Percentiles rank a stretch among this genome's conserved stretches.
Evolutionary conservation across 148 eudicot species (phyloP).

Genomic region (Tetragonia tetragonoides): DNA sequence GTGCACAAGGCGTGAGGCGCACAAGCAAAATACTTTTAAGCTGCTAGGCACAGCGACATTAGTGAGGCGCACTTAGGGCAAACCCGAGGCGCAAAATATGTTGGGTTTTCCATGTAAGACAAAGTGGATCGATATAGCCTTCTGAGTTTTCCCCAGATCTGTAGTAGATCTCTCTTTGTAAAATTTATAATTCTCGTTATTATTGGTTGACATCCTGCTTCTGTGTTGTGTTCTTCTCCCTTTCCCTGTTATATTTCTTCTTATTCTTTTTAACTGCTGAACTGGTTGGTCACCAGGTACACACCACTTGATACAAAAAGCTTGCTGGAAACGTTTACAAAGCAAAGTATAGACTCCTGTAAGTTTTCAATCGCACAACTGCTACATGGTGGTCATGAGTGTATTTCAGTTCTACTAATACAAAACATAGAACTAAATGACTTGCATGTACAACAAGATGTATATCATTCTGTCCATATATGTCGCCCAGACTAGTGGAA

Average conservation of each 20-base stretch:
- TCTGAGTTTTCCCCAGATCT: neutral
- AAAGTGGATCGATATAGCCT: neutral
- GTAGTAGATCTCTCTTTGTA: slow-evolving; percentile 3
- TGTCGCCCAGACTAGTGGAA: neutral
- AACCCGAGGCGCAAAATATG: no score
- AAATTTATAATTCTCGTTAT: neutral
- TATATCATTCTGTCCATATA: neutral
- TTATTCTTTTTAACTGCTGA: slow-evolving; percentile 15
- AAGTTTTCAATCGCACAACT: slow-evolving; percentile 30
- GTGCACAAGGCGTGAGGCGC: no score
- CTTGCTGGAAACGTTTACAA: slow-evolving; percentile 67
- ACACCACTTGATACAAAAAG: slow-evolving; percentile 79
- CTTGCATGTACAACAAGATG: neutral
- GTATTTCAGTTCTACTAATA: neutral
- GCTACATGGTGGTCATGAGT: neutral
- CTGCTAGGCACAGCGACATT: no score
- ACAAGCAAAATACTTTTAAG: no score
- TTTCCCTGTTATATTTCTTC: neutral
- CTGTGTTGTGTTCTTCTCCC: neutral
- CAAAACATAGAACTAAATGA: neutral
- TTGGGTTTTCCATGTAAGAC: no score
- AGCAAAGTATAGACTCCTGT: slow-evolving; percentile 79
- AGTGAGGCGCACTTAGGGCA: no score
- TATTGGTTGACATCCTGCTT: neutral
- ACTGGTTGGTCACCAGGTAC: slow-evolving; percentile 47